These are phyloP conservation scores for Trichoderma breve DNA, from an alignment of 2,329 filamentous ascomycete genomes.

Conservation along the genomic window DNA sequence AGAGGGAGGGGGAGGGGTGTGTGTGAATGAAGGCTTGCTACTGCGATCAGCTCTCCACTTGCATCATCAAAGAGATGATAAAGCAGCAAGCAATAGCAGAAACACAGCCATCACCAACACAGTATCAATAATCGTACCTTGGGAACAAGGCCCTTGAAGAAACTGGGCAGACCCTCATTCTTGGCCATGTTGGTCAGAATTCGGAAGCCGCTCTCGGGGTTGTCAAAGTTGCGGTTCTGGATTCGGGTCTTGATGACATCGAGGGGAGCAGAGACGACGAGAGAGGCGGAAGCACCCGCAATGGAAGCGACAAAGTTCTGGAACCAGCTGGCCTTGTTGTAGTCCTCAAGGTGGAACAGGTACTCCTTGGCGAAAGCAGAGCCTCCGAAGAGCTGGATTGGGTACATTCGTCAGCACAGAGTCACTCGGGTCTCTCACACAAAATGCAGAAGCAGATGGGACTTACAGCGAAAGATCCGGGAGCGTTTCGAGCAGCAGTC, in stretches of 20 bases:
- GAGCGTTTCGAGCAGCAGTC: conserved; percentile 95
- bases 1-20: background rate
- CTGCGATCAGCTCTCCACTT: background rate
- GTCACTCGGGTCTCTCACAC: background rate
- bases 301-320: conserved; percentile 98
- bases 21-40: background rate
- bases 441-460: background rate
- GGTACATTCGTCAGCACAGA: background rate
- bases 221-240: conserved; percentile 98
- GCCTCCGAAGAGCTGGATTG: conserved; percentile 82
- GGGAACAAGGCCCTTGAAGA: conserved; percentile 97
- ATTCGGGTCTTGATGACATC: conserved; percentile 99
- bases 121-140: conserved; percentile 56
- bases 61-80: background rate
- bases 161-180: conserved; percentile 79
- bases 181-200: conserved; percentile 91
- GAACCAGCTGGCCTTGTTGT: conserved; percentile 90
- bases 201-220: conserved; percentile 89
- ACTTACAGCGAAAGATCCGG: conserved; percentile 89
- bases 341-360: conserved; percentile 83
- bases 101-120: background rate
- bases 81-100: background rate
- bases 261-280: conserved; percentile 91
- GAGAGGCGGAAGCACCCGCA: conserved; percentile 89
- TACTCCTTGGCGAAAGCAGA: conserved; percentile 98